phyloP scores from a whole-genome alignment of 805 yeast species.

The Starmerella asiatica region DNA sequence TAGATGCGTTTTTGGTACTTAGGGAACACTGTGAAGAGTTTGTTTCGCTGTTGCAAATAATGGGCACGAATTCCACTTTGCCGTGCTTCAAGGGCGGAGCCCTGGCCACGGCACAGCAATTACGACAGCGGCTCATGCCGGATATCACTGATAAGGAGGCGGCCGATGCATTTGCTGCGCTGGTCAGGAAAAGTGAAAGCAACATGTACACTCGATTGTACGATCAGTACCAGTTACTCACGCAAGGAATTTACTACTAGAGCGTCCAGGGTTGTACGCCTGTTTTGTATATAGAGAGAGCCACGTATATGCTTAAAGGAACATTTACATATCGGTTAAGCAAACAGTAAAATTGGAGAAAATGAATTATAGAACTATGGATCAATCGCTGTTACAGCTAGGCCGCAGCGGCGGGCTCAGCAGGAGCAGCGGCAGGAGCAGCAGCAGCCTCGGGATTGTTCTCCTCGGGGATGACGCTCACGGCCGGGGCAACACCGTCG shows the following conservation, averaged over 20 bases:
- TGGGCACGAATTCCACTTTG: slow-evolving; percentile 79
- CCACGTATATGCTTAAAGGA: no score
- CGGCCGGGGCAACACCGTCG: neutral
- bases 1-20: slow-evolving; percentile 59
- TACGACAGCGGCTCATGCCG: slow-evolving; percentile 70
- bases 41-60: slow-evolving; percentile 73
- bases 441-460: neutral
- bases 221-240: slow-evolving; percentile 86
- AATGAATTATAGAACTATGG: no score
- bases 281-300: no score
- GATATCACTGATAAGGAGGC: slow-evolving; percentile 59
- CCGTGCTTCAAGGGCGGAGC: slow-evolving; percentile 89
- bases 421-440: neutral
- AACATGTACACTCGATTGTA: slow-evolving; percentile 82
- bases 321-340: no score
- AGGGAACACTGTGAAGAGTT: slow-evolving; percentile 63
- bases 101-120: slow-evolving; percentile 53
- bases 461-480: neutral
- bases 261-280: no score
- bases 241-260: slow-evolving; percentile 73
- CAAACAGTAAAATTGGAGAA: no score
- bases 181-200: slow-evolving; percentile 72
- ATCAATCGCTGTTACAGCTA: no score
- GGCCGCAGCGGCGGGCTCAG: neutral
- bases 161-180: slow-evolving; percentile 64